These are phyloP conservation scores for Suillus hirtellus DNA, from an alignment of 768 basidiomycete genomes.

Conservation along the genomic window DNA sequence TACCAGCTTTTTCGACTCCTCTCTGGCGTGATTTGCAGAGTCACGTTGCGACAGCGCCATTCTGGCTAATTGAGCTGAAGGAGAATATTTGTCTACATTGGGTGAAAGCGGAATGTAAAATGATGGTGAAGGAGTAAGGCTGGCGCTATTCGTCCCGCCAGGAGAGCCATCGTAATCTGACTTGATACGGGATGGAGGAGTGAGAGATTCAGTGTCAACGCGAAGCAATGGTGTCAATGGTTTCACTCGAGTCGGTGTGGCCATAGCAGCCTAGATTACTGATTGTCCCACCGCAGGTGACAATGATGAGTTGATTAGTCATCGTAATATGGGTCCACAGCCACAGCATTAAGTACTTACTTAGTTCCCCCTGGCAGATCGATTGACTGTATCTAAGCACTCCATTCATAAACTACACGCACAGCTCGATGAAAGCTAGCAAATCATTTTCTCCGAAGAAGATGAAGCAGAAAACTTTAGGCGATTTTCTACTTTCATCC, in stretches of 20 bases:
- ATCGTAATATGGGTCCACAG: not conserved
- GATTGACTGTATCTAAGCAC: not conserved
- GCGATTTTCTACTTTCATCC: constrained; percentile 34
- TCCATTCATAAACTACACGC: not conserved
- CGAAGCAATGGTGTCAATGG: constrained; percentile 13
- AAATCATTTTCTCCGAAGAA: constrained; percentile 24
- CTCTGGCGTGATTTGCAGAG: constrained; percentile 39
- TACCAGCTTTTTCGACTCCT: constrained; percentile 71
- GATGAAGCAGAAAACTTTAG: constrained; percentile 47
- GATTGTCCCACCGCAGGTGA: not conserved
- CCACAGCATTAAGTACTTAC: not conserved
- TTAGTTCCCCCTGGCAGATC: not conserved
- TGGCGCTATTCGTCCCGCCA: constrained; percentile 6
- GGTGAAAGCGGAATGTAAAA: constrained; percentile 32
- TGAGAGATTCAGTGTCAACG: constrained; percentile 14
- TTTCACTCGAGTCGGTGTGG: constrained; percentile 5
- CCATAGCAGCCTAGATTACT: constrained; percentile 1
- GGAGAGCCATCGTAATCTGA: constrained; percentile 2
- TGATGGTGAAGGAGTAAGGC: constrained; percentile 24
- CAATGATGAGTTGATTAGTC: not conserved
- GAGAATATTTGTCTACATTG: constrained; percentile 26
- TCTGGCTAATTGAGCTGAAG: constrained; percentile 20
- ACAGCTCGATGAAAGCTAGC: constrained; percentile 20
- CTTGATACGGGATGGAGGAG: constrained; percentile 3
- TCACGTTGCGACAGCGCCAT: constrained; percentile 27